phyloP scores from a whole-genome alignment of 176 grass and related monocot genomes.

The Thinopyrum elongatum region DNA sequence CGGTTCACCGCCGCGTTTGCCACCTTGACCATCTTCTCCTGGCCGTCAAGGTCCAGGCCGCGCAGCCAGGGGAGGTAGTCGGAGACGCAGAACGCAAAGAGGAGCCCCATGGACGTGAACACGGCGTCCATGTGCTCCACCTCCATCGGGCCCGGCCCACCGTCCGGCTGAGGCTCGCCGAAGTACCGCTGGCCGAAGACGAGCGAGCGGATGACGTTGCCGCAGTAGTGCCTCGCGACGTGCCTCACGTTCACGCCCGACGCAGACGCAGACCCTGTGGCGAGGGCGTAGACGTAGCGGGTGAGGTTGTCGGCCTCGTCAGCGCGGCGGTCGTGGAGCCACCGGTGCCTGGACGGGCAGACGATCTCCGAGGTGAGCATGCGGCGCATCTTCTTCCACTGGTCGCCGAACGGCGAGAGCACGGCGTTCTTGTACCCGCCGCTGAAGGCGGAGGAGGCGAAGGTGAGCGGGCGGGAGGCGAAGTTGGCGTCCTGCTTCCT shows the following conservation, averaged over 20 bases:
- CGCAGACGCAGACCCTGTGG: not conserved
- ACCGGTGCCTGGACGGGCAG: not conserved
- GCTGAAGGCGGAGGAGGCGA: slow-evolving; percentile 25
- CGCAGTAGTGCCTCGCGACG: slow-evolving; percentile 32
- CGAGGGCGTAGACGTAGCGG: slow-evolving; percentile 20
- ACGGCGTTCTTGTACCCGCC: slow-evolving; percentile 14
- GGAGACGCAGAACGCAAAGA: slow-evolving; percentile 43
- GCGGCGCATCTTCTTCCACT: slow-evolving; percentile 63
- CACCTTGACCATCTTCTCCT: slow-evolving; percentile 31
- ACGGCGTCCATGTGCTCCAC: slow-evolving; percentile 39
- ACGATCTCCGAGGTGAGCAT: slow-evolving; percentile 35
- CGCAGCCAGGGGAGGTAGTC: slow-evolving; percentile 52
- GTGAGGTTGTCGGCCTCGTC: slow-evolving; percentile 44
- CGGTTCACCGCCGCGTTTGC: not conserved
- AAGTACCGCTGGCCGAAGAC: slow-evolving; percentile 46
- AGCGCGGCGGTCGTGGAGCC: not conserved
- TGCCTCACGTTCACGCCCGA: slow-evolving; percentile 12
- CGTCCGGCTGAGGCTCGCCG: slow-evolving; percentile 2
- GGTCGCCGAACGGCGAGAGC: slow-evolving; percentile 35
- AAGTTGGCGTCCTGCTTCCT: slow-evolving; percentile 45
- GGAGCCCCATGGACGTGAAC: slow-evolving; percentile 11
- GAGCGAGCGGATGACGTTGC: slow-evolving; percentile 38
- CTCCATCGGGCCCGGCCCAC: slow-evolving; percentile 37
- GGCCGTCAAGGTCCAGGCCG: slow-evolving; percentile 39
- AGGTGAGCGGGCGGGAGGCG: slow-evolving; percentile 35